Percentiles rank a stretch among this genome's conserved stretches.
Evolutionary conservation across 2,329 filamentous ascomycete species (phyloP).

Genomic region (Arthrocladium fulminans): DNA sequence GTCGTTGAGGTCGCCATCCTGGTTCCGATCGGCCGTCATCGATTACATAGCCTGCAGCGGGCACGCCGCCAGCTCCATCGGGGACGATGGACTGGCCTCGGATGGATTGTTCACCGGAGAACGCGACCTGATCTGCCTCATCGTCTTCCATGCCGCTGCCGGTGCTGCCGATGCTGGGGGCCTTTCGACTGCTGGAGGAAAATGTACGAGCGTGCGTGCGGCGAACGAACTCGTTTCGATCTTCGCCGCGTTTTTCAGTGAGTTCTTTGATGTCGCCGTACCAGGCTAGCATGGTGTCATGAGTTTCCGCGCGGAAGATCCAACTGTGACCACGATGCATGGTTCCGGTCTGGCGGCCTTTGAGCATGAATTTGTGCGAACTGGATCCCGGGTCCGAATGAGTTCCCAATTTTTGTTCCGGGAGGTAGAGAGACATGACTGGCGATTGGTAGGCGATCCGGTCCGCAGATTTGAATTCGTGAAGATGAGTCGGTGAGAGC

Average conservation of each 20-base stretch:
- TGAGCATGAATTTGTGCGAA: constrained; percentile 96
- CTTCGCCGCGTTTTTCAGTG: constrained; percentile 80
- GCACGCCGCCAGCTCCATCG: constrained; percentile 30
- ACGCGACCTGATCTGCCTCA: constrained; percentile 57
- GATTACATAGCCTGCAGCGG: constrained; percentile 22
- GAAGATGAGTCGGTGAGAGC: constrained; percentile 87
- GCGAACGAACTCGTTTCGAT: constrained; percentile 78
- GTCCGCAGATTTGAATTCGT: constrained; percentile 98
- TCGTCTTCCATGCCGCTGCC: constrained; percentile 71
- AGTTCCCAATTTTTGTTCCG: constrained; percentile 89
- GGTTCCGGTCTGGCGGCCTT: constrained; percentile 83
- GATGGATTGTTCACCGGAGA: constrained; percentile 46
- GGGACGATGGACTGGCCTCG: constrained; percentile 29
- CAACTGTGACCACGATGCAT: constrained; percentile 74
- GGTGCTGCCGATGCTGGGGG: constrained; percentile 56
- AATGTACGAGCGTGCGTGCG: constrained; percentile 64
- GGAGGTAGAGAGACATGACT: constrained; percentile 91
- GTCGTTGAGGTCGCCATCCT: constrained; percentile 47
- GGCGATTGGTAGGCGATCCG: constrained; percentile 72
- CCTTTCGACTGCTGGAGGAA: constrained; percentile 53
- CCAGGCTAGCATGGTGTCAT: constrained; percentile 97
- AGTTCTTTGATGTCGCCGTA: constrained; percentile 86
- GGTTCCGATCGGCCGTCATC: constrained; percentile 23
- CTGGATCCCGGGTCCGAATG: constrained; percentile 74
- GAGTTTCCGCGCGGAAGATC: constrained; percentile 59